Conservation (phyloP, 2,329 filamentous ascomycete genomes). For the Aspergillus pseudotamarii region DNA sequence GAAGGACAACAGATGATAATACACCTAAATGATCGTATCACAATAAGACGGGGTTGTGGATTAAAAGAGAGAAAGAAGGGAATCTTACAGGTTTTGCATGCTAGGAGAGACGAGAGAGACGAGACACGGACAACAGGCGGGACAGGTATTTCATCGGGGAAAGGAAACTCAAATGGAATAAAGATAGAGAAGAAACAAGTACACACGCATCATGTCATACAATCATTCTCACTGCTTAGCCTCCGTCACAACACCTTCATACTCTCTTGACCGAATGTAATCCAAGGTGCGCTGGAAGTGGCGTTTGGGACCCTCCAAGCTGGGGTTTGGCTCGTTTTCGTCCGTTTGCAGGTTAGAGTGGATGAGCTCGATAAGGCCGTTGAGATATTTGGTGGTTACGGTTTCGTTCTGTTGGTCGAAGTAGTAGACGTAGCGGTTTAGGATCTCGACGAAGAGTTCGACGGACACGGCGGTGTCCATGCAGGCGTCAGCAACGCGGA, state of each 20-base stretch:
- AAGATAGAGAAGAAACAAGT: slow-evolving; percentile 12
- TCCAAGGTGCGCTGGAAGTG: slow-evolving; percentile 95
- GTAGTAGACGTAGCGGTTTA: slow-evolving; percentile 98
- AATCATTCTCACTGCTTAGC: slow-evolving; percentile 47
- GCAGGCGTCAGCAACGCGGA: slow-evolving; percentile 95
- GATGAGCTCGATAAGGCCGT: slow-evolving; percentile 96
- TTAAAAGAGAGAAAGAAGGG: slow-evolving; percentile 5
- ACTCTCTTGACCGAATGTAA: slow-evolving; percentile 88
- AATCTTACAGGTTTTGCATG: slow-evolving; percentile 8
- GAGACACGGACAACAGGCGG: slow-evolving; percentile 7
- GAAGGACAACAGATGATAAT: slow-evolving; percentile 25
- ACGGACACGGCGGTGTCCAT: slow-evolving; percentile 98
- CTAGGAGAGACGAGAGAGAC: slow-evolving; percentile 16
- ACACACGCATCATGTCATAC: slow-evolving; percentile 18
- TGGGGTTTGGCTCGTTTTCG: slow-evolving; percentile 65
- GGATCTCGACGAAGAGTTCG: slow-evolving; percentile 96
- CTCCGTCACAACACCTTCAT: slow-evolving; percentile 84
- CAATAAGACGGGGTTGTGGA: not conserved
- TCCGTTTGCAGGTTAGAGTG: slow-evolving; percentile 92
- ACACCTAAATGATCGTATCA: slow-evolving; percentile 31
- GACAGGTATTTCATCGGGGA: slow-evolving; percentile 4
- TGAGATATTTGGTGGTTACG: slow-evolving; percentile 96
- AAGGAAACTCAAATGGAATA: slow-evolving; percentile 12
- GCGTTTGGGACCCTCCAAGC: slow-evolving; percentile 84
- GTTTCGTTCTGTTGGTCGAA: slow-evolving; percentile 99